Evolutionary conservation across 306 rosid species (phyloP).

Genomic region (Coriaria nepalensis): DNA sequence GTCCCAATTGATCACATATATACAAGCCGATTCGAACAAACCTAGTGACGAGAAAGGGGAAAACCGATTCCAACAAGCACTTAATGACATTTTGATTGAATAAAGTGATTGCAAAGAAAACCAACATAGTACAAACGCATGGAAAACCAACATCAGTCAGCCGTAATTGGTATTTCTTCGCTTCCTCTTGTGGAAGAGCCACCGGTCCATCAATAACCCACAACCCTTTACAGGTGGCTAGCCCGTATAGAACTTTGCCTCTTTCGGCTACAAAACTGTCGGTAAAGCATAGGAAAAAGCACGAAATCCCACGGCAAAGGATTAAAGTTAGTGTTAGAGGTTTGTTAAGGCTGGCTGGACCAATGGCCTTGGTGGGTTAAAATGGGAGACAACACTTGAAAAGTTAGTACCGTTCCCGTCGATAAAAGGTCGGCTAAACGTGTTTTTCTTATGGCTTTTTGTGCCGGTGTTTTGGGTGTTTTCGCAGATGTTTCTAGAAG

Average conservation of each 20-base stretch:
- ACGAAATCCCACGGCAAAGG: slow-evolving; percentile 29
- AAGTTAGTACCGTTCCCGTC: slow-evolving; percentile 50
- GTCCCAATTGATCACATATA: no score
- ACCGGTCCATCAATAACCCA: slow-evolving; percentile 53
- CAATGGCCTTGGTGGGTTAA: slow-evolving; percentile 47
- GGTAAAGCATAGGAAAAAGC: slow-evolving; percentile 43
- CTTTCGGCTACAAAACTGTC: slow-evolving; percentile 47
- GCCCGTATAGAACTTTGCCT: slow-evolving; percentile 45
- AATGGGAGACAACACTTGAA: slow-evolving; percentile 40
- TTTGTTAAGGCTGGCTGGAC: slow-evolving; percentile 16
- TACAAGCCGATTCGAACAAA: no score
- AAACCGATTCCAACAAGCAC: slow-evolving; percentile 71
- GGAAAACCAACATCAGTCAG: slow-evolving; percentile 43
- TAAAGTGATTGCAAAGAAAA: slow-evolving; percentile 48
- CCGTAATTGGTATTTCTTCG: slow-evolving; percentile 25
- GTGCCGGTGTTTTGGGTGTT: slow-evolving; percentile 29
- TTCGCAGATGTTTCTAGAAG: slow-evolving; percentile 7
- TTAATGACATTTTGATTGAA: slow-evolving; percentile 47
- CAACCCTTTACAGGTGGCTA: slow-evolving; percentile 47
- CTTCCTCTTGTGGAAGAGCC: slow-evolving; percentile 19
- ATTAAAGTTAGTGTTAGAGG: slow-evolving; percentile 33
- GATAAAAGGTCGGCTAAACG: slow-evolving; percentile 50
- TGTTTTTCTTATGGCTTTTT: slow-evolving; percentile 40
- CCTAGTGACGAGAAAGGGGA: slow-evolving; percentile 33
- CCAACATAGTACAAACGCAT: slow-evolving; percentile 42